Percentiles rank a stretch among this genome's conserved stretches.
These are phyloP conservation scores for Hydnum rufescens DNA, from an alignment of 768 basidiomycete species.

Conservation along the genomic window DNA sequence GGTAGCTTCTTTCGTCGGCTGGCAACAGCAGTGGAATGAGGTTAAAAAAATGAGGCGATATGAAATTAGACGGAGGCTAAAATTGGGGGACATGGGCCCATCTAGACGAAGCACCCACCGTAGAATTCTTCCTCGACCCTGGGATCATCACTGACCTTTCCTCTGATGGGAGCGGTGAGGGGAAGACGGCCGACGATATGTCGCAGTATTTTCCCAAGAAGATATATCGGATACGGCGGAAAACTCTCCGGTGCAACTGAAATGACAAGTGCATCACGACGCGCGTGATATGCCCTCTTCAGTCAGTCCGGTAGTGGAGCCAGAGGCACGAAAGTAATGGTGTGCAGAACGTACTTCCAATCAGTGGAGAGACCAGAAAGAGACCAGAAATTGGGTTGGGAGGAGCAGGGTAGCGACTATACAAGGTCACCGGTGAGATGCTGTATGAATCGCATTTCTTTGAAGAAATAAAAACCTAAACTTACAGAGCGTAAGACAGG, in stretches of 20 bases:
- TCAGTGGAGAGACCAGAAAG: slow-evolving; percentile 18
- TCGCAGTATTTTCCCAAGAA: slow-evolving; percentile 13
- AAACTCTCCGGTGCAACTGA: slow-evolving; percentile 17
- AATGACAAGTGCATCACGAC: not conserved
- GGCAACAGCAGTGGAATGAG: not conserved
- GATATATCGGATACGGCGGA: slow-evolving; percentile 14
- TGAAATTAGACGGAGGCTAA: not conserved
- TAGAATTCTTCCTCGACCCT: slow-evolving; percentile 21
- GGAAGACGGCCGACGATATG: slow-evolving; percentile 17
- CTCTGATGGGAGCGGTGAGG: slow-evolving; percentile 16
- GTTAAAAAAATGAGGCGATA: slow-evolving; percentile 2
- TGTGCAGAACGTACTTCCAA: slow-evolving; percentile 14
- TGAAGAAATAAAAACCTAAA: not conserved
- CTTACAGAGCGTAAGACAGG: not conserved
- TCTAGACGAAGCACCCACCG: slow-evolving; percentile 14
- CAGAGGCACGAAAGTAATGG: not conserved
- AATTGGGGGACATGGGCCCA: not conserved
- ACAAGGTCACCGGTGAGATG: not conserved
- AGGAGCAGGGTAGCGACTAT: not conserved
- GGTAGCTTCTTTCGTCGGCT: slow-evolving; percentile 18
- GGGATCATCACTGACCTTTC: slow-evolving; percentile 22
- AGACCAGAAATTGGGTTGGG: slow-evolving; percentile 17
- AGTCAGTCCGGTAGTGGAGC: not conserved
- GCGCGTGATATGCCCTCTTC: not conserved
- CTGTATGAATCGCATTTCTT: not conserved